These are phyloP conservation scores for Tirmania nivea DNA, from an alignment of 495 filamentous ascomycete genomes.

Conservation along the genomic window DNA sequence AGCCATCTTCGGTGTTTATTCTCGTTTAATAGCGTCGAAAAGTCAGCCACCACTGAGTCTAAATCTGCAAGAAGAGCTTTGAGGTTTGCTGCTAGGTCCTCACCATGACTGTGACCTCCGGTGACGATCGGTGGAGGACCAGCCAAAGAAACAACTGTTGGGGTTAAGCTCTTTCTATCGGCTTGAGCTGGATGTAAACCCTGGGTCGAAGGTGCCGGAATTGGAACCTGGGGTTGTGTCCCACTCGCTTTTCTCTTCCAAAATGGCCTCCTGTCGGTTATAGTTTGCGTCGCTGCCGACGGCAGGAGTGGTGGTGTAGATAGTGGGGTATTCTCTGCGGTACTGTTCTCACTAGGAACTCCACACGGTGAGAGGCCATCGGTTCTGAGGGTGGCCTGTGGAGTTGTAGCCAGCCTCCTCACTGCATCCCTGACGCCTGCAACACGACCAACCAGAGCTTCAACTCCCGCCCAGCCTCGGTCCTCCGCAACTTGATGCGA, in stretches of 20 bases:
- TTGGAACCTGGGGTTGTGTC: not conserved
- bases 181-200: not conserved
- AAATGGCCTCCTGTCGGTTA: slow-evolving; percentile 38
- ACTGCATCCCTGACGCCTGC: slow-evolving; percentile 77
- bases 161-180: not conserved
- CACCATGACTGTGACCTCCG: not conserved
- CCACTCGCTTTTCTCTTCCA: slow-evolving; percentile 73
- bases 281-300: slow-evolving; percentile 17
- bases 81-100: slow-evolving; percentile 50
- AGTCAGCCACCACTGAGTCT: slow-evolving; percentile 60
- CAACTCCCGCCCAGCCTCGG: slow-evolving; percentile 63
- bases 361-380: slow-evolving; percentile 20
- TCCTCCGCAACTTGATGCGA: slow-evolving; percentile 32
- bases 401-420: slow-evolving; percentile 54
- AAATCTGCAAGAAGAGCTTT: slow-evolving; percentile 60
- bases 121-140: not conserved
- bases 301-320: slow-evolving; percentile 4
- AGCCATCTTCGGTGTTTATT: slow-evolving; percentile 50
- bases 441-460: slow-evolving; percentile 58
- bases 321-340: slow-evolving; percentile 25
- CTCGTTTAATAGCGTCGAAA: slow-evolving; percentile 48
- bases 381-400: slow-evolving; percentile 27
- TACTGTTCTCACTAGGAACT: slow-evolving; percentile 18
- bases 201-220: not conserved
- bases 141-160: not conserved